Percentiles rank a stretch among this genome's conserved stretches.
phyloP scores from a whole-genome alignment of 495 filamentous ascomycete genomes.

The Choiromyces venosus region DNA sequence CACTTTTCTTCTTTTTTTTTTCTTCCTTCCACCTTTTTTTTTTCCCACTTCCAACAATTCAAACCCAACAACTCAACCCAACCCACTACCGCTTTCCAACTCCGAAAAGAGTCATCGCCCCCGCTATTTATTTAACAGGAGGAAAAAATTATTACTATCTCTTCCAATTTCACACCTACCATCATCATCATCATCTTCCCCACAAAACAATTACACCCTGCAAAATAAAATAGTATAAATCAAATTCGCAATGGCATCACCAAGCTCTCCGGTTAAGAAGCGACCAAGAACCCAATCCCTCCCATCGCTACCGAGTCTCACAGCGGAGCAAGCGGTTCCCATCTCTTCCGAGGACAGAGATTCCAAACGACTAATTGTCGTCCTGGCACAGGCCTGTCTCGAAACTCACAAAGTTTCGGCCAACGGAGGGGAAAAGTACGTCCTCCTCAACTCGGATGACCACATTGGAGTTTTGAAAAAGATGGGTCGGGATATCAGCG shows the following conservation, averaged over 20 bases:
- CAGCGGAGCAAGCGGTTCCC: constrained; percentile 83
- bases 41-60: neutral
- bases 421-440: constrained; percentile 85
- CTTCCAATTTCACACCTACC: neutral
- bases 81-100: neutral
- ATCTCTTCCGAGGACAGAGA: constrained; percentile 82
- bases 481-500: constrained; percentile 97
- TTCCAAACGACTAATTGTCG: constrained; percentile 84
- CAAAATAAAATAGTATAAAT: too few species aligned
- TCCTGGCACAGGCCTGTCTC: constrained; percentile 92
- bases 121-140: too few species aligned
- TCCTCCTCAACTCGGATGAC: constrained; percentile 94
- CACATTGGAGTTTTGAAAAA: constrained; percentile 98
- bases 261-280: constrained; percentile 37
- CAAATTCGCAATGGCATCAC: constrained; percentile 29
- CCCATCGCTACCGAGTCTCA: constrained; percentile 83
- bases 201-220: neutral
- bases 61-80: neutral
- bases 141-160: too few species aligned
- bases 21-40: too few species aligned
- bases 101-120: neutral
- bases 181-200: neutral
- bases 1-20: neutral
- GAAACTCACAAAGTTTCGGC: constrained; percentile 85
- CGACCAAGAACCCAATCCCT: constrained; percentile 78